phyloP scores from a whole-genome alignment of 805 yeast genomes.

The Metschnikowia cerradonensis region DNA sequence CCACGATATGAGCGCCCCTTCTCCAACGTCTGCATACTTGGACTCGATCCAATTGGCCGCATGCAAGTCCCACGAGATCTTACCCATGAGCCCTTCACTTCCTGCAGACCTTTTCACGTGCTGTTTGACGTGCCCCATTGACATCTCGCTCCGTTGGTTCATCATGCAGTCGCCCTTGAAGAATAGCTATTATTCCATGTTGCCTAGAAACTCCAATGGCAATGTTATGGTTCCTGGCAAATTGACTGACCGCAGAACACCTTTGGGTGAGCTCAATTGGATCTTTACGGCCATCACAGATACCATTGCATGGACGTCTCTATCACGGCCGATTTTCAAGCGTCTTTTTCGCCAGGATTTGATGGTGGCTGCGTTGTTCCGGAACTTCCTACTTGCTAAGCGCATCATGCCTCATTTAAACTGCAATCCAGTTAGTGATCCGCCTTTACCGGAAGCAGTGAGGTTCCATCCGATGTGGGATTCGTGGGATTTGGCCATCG shows the following conservation, averaged over 20 bases:
- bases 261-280: slow-evolving; percentile 95
- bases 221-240: slow-evolving; percentile 81
- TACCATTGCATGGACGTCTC: slow-evolving; percentile 94
- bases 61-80: slow-evolving; percentile 75
- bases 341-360: slow-evolving; percentile 89
- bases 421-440: slow-evolving; percentile 93
- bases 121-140: slow-evolving; percentile 93
- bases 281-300: slow-evolving; percentile 97
- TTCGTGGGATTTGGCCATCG: slow-evolving; percentile 96
- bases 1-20: slow-evolving; percentile 49
- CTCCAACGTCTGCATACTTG: slow-evolving; percentile 64
- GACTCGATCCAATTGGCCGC: slow-evolving; percentile 95
- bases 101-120: slow-evolving; percentile 97
- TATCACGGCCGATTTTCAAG: slow-evolving; percentile 85
- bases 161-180: slow-evolving; percentile 73
- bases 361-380: slow-evolving; percentile 92
- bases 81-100: slow-evolving; percentile 89
- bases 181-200: slow-evolving; percentile 45
- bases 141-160: slow-evolving; percentile 88
- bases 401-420: slow-evolving; percentile 90
- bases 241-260: slow-evolving; percentile 88
- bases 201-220: slow-evolving; percentile 47
- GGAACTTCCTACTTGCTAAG: slow-evolving; percentile 88
- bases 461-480: slow-evolving; percentile 94
- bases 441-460: slow-evolving; percentile 79